phyloP scores from a whole-genome alignment of 1,284 basidiomycete species.

The Porogramme epimiltina region DNA sequence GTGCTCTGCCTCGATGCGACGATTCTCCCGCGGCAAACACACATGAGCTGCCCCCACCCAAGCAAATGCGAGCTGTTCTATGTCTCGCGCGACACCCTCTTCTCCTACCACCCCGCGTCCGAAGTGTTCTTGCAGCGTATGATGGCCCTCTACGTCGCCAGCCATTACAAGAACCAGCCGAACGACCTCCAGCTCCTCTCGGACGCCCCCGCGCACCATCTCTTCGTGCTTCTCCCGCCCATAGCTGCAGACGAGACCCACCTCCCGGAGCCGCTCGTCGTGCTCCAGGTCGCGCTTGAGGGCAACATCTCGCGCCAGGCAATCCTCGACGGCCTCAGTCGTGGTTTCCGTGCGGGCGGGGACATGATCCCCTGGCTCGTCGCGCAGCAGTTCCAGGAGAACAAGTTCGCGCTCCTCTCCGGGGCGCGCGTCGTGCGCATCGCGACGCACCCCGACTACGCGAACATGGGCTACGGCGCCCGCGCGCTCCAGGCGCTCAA shows the following conservation, averaged over 20 bases:
- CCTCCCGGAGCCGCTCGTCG: conserved; percentile 92
- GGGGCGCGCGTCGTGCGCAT: conserved; percentile 93
- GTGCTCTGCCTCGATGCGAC: conserved; percentile 95
- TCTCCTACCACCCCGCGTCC: conserved; percentile 96
- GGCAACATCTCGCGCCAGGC: conserved; percentile 89
- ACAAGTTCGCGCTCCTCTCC: conserved; percentile 89
- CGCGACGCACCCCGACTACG: conserved; percentile 97
- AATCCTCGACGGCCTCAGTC: conserved; percentile 84
- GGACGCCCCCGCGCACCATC: conserved; percentile 95
- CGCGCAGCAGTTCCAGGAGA: conserved; percentile 96
- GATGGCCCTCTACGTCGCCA: conserved; percentile 97
- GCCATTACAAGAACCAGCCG: conserved; percentile 99
- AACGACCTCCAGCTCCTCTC: conserved; percentile 97
- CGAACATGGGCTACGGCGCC: conserved; percentile 96
- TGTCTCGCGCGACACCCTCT: conserved; percentile 95
- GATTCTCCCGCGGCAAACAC: conserved; percentile 58
- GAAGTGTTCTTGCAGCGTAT: conserved; percentile 97
- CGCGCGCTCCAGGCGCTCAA: conserved; percentile 88
- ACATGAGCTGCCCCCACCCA: conserved; percentile 90
- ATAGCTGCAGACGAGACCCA: conserved; percentile 84
- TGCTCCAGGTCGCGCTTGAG: conserved; percentile 94
- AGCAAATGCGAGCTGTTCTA: conserved; percentile 94
- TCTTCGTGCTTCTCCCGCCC: conserved; percentile 95
- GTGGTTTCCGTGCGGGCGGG: conserved; percentile 84
- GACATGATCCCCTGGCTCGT: conserved; percentile 99